Base-by-base conservation (phyloP, 1,139 yeast species). In the Saccharomyces hybrid region DNA sequence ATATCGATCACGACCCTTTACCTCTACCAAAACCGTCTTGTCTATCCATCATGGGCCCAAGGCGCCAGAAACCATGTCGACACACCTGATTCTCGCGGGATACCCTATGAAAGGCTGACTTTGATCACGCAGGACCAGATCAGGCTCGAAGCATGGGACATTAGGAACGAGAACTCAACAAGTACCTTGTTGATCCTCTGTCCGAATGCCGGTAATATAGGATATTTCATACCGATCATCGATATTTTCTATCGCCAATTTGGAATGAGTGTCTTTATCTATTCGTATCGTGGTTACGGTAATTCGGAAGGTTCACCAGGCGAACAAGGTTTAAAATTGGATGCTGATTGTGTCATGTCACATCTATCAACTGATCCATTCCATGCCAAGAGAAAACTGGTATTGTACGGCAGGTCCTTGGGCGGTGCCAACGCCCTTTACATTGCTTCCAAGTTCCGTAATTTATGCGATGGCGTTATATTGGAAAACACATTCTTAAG, bases 171-270 rank as follows among this genome's bases (percentile, higher is more conserved):
- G 0, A 59, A 64, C 9, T 83, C 84, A 56, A 68, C 76, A 34
- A 77, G 81, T 58, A 91, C 99, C 0, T 78, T 93, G 6, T 67
- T 93, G 49, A 77, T 93, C 32, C 76, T 90, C 54, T 85, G 90
- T 47, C 99, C 99, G 3, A 93, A 93, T 71, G 99, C 98, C 2
- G 99, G 99, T 4, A 93, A 95, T 69, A 93, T 93, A 55, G 99
- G 99, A 41, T 93, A 89, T 67, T 85, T 90, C 25, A 74, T 93
- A 53, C 97, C 98, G 0, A 80, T 90, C 6, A 96, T 88, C 1
- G 78, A 84, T 53, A 72, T 85, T 14, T 83, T 93, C 60, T 88
- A 82, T 70, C 73, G 77, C 54, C 75, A 78, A 49, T 77, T 87
- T 69, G 81, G 82, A 13, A 83, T 84, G 70, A 90, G 93, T 68